phyloP scores from a whole-genome alignment of 306 rosid species.

The cucumber (Cucumis sativus) region Cucumber_9930_V3 NC_026660.2:18044001-18044500 shows the following conservation, averaged over 20 bases:
- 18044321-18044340: not conserved
- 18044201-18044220: slow-evolving; percentile 95
- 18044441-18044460: not conserved
- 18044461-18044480: not conserved
- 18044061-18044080: not conserved
- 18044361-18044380: slow-evolving; percentile 99
- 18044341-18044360: slow-evolving; percentile 58
- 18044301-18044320: not conserved
- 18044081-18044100: not conserved
- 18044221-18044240: slow-evolving; percentile 98
- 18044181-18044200: slow-evolving; percentile 96
- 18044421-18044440: slow-evolving; percentile 10
- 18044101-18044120: not conserved
- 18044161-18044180: slow-evolving; percentile 29
- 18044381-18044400: slow-evolving; percentile 95
- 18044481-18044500: not conserved
- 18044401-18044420: slow-evolving; percentile 86
- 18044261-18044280: slow-evolving; percentile 99
- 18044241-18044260: slow-evolving; percentile 92
- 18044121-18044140: not conserved
- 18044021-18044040: not conserved
- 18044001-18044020: not conserved
- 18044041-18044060: not conserved
- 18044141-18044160: not conserved
- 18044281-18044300: slow-evolving; percentile 37